Conservation (phyloP, 2,329 filamentous ascomycete species). For the Colletotrichum falcatum region DNA sequence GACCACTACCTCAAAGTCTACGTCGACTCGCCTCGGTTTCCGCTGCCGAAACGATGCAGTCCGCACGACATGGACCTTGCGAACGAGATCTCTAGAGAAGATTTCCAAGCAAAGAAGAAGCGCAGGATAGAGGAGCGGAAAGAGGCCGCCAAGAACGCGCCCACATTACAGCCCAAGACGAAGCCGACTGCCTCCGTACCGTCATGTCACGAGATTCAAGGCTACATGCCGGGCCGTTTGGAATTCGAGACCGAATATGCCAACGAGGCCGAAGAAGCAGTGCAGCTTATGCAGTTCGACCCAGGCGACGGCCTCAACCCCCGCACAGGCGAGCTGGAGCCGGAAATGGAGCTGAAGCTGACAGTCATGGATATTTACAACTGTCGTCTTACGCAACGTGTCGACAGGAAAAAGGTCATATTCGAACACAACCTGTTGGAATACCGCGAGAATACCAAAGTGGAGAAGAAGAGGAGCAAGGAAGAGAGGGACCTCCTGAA, state of each 20-base stretch:
- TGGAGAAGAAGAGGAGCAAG: constrained; percentile 95
- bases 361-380: constrained; percentile 99
- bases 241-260: constrained; percentile 98
- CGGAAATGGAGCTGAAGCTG: constrained; percentile 97
- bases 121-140: constrained; percentile 91
- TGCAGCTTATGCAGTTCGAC: constrained; percentile 98
- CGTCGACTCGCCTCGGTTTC: constrained; percentile 85
- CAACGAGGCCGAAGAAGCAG: constrained; percentile 97
- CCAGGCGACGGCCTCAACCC: constrained; percentile 93
- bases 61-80: constrained; percentile 83
- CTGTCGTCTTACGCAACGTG: constrained; percentile 86
- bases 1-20: constrained; percentile 94
- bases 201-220: constrained; percentile 96
- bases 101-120: constrained; percentile 95
- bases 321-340: constrained; percentile 85
- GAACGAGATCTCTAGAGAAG: constrained; percentile 85
- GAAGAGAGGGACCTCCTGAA: constrained; percentile 92
- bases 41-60: constrained; percentile 86
- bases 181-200: constrained; percentile 97
- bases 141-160: constrained; percentile 85
- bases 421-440: constrained; percentile 96
- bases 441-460: constrained; percentile 88
- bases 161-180: constrained; percentile 87
- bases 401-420: constrained; percentile 94
- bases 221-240: constrained; percentile 96